Evolutionary conservation across 306 rosid species (phyloP), one percentile per base, ranked within the genome.

Genomic region (Ziziphus jujuba): DNA sequence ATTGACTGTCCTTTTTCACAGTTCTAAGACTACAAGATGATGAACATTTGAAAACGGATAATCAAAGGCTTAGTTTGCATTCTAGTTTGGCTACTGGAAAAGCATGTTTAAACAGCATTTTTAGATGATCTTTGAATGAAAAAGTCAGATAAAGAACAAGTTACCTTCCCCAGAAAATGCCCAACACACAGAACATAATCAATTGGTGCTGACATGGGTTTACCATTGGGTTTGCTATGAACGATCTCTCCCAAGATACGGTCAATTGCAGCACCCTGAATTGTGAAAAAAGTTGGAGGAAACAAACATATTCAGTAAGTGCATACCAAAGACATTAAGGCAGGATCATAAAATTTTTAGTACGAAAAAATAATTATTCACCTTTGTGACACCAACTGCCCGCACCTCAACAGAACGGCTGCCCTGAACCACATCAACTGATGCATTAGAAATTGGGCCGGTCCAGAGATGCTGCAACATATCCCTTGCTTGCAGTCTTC

Each of bases 391-490:
- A 57, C 96, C 96, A 71, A 85, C 91, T 20, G 97, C 89, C 75
- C 98, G 93, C 74, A 93, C 97, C 74, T 93, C 97, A 53, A 90
- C 97, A 16, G 98, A 93, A 61, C 91, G 87, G 82, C 90, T 90
- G 4, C 98, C 98, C 80, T 93, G 98, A 75, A 93, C 90, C 77
- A 93, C 98, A 69, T 93, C 98, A 53, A 93, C 87, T 23, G 95
- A 79, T 44, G 98, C 91, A 76, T 92, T 92, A 54, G 98, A 92
- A 76, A 92, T 92, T 65, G 98, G 96, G 59, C 97, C 98, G 3
- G 96, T 92, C 88, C 98, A 92, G 67, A 92, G 95, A 84, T 92
- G 98, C 84, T 92, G 98, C 72, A 92, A 76, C 98, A 92, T 84
- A 70, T 92, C 98, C 81, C 88, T 85, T 31, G 98, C 98, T 85